Evolutionary conservation across 1,284 basidiomycete species (phyloP), one percentile per base, ranked within the genome.

Genomic region (Agaricales sp.): DNA sequence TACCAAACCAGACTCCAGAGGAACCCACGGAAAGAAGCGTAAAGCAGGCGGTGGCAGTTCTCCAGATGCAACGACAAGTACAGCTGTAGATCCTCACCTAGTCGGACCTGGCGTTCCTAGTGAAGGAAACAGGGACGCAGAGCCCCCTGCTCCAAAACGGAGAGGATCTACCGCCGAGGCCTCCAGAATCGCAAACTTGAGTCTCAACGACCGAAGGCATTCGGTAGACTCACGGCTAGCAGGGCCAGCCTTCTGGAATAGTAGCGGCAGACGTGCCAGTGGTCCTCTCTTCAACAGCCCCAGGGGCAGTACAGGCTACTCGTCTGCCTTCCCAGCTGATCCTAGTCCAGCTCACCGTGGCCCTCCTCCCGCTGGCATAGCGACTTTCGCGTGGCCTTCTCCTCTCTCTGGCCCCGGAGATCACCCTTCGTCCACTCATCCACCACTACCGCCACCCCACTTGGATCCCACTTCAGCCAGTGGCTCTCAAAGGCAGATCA

Each of bases 141-240:
- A 84, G 52, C 77, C 67, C n/a, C 85, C 82, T 41, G 79, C 84
- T 18, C 72, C 79, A 51, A 91, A 91, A 63, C 78, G 87, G 57
- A 75, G 88, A 47, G 82, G 83, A 46, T 91, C 88, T 25, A 77
- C 82, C 25, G 75, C 87, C 56, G 87, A 90, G 55, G 80, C 83
- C 4, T 75, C 78, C 54, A 69, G 81, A 50, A 78, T 89, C 55
- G 77, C 80, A 14, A 77, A 83, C 57, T 68, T 87, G 55, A 82
- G 75, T 58, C 64, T 88, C 57, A 78, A 82, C 57, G 87, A 89
- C 58, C 79, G 85, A 50, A 76, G 87, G 53, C 78, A 78, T 60
- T 87, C 85, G 22, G 69, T 79, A n/a, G 84, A 87, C 62, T 75
- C 77, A 24, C 74, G 82, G 49, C 63, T 64, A 45, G 63, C 69